These are phyloP conservation scores for Candida labiduridarum DNA, from an alignment of 1,139 yeast species.

Conservation along the genomic window DNA sequence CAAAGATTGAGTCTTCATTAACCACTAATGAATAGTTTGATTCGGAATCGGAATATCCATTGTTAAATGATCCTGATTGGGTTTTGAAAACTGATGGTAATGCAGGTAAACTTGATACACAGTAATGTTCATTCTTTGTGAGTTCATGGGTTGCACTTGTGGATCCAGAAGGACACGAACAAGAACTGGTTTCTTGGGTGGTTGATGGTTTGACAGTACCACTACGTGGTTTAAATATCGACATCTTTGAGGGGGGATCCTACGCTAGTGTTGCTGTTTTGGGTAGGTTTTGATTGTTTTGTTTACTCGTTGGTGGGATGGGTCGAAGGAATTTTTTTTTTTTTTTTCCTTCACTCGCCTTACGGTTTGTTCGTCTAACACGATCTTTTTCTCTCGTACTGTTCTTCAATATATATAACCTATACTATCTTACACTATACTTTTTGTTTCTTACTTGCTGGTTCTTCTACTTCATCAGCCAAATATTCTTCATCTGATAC, in stretches of 20 bases:
- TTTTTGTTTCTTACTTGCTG: slow-evolving; percentile 38
- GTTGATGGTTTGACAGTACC: slow-evolving; percentile 5
- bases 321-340: slow-evolving; percentile 1
- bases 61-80: slow-evolving; percentile 20
- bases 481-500: slow-evolving; percentile 27
- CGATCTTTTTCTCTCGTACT: not conserved
- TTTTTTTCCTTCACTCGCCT: not conserved
- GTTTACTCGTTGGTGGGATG: not conserved
- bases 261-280: not conserved
- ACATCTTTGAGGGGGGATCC: not conserved
- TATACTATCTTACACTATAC: slow-evolving; percentile 14
- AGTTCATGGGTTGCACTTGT: slow-evolving; percentile 37
- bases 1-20: slow-evolving; percentile 53
- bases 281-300: not conserved
- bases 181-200: not conserved
- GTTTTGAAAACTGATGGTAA: slow-evolving; percentile 45
- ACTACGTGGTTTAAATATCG: slow-evolving; percentile 16
- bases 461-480: slow-evolving; percentile 34
- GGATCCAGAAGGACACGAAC: not conserved
- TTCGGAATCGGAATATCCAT: slow-evolving; percentile 56
- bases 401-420: not conserved
- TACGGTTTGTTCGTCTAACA: not conserved
- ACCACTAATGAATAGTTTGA: slow-evolving; percentile 60
- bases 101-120: slow-evolving; percentile 63
- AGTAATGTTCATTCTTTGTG: slow-evolving; percentile 61